Conservation (phyloP, 2,329 filamentous ascomycete genomes). For the Phoma sp. region DNA sequence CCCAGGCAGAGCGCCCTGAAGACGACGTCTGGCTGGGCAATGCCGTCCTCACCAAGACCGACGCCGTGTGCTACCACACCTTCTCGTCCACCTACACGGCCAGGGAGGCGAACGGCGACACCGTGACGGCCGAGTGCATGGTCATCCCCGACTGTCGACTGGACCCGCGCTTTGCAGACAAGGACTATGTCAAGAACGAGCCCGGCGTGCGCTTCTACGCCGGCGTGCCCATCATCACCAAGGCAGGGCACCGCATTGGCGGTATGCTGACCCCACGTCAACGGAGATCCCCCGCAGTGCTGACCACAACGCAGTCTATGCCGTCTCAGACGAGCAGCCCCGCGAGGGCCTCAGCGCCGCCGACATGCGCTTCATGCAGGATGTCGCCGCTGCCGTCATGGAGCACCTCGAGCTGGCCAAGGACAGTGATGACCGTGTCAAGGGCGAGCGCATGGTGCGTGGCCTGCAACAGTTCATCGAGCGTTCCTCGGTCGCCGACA, state of each 20-base stretch:
- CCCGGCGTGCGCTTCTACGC: conserved; percentile 44
- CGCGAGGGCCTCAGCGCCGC: conserved; percentile 32
- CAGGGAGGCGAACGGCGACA: conserved; percentile 28
- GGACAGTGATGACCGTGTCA: conserved; percentile 34
- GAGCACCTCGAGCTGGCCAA: conserved; percentile 41
- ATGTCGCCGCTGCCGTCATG: conserved; percentile 42
- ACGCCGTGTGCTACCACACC: conserved; percentile 41
- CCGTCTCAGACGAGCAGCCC: conserved; percentile 41
- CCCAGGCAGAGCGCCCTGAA: conserved; percentile 27
- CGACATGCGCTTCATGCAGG: conserved; percentile 41
- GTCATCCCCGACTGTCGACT: conserved; percentile 37
- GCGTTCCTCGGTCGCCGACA: conserved; percentile 36
- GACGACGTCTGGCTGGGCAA: conserved; percentile 44
- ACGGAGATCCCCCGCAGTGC: not conserved
- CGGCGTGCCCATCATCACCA: conserved; percentile 41
- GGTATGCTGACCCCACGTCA: no score
- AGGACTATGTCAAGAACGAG: conserved; percentile 36
- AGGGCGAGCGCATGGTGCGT: conserved; percentile 43
- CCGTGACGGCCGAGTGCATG: conserved; percentile 28
- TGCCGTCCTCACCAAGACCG: conserved; percentile 37
- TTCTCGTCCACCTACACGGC: conserved; percentile 35
- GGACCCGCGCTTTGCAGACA: conserved; percentile 33
- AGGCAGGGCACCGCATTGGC: conserved; percentile 40
- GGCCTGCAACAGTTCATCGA: conserved; percentile 45
- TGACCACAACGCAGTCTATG: conserved; percentile 27